Evolutionary conservation across 371 early-diverging fungal species (phyloP).

Genomic region (Chytridium lagenaria): DNA sequence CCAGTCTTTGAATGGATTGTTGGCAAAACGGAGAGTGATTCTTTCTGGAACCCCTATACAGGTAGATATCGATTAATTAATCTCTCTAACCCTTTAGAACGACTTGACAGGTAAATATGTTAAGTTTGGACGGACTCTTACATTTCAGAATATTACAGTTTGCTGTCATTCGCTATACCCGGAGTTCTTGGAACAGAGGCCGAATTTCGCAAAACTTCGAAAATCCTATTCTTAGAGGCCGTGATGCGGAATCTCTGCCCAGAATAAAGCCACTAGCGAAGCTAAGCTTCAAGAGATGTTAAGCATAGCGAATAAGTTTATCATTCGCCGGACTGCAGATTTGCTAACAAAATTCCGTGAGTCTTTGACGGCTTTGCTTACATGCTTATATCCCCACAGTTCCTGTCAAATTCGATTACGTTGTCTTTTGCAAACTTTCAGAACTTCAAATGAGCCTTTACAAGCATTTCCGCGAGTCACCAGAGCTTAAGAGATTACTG

Average conservation of each 20-base stretch:
- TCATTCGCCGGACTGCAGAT: constrained; percentile 95
- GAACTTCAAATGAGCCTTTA: constrained; percentile 83
- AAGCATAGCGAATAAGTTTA: constrained; percentile 87
- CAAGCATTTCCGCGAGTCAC: constrained; percentile 75
- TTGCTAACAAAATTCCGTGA: constrained; percentile 91
- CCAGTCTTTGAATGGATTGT: constrained; percentile 80
- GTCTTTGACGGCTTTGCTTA: constrained; percentile 29
- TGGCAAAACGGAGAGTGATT: constrained; percentile 87
- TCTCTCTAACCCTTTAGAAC: constrained; percentile 21
- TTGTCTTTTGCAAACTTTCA: constrained; percentile 90
- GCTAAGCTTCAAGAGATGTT: constrained; percentile 84
- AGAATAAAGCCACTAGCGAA: constrained; percentile 82
- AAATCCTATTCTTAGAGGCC: constrained; percentile 89
- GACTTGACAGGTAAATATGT: constrained; percentile 29
- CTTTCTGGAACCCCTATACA: constrained; percentile 98
- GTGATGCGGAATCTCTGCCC: constrained; percentile 90
- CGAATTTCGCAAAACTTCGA: constrained; percentile 94
- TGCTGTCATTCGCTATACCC: constrained; percentile 94
- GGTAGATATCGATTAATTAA: constrained; percentile 38
- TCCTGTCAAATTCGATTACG: constrained; percentile 94
- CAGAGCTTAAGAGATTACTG: constrained; percentile 72
- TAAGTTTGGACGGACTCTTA: background rate
- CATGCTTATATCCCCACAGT: constrained; percentile 54
- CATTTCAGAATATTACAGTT: constrained; percentile 83
- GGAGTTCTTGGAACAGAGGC: constrained; percentile 90